Evolutionary conservation across 345 rosid species (phyloP), one percentile per base, ranked within the genome.

Genomic region (Trapa bicornis): DNA sequence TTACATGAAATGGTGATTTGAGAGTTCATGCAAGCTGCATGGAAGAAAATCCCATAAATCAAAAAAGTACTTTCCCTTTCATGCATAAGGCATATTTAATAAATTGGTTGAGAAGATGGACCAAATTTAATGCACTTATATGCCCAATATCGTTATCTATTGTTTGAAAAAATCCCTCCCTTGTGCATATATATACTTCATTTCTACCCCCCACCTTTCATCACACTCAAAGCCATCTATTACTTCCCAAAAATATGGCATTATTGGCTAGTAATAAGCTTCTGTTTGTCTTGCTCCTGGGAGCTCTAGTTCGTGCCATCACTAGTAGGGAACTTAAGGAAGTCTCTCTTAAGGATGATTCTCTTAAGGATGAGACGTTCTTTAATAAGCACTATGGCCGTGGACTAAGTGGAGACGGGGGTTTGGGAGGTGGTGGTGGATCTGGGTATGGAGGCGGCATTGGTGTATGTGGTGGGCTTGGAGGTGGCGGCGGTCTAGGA

Each of bases 281-380:
- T 65, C 66, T 81, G 60, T 43, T 81, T 60, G 41, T 72, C 36
- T 61, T 77, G 68, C 64, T 83, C 63, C 67, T 83, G 14, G 83
- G 80, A 42, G 70, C 77, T 52, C 47, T 84, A 29, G 74, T 70
- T 3, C 75, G 70, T 71, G 32, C 71, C 67, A 53, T 53, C 52
- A 67, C 61, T 35, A 0, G 50, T 16, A 76, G 87, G 77, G 72
- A 67, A 68, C 74, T 83, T 29, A 65, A 47, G 64, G 66, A 48
- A 7, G 42, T 57, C 29, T 22, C 29, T 22, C 29, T 22, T 22
- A 22, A 22, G 29, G 29, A 22, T 22, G 29, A 22, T 56, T 69
- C 76, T 32, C 69, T 81, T 42, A 70, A 74, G 45, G 84, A 81
- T 42, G 67, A 81, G 74, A 81, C 81, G 65, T 66, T 79, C 66